Base-by-base conservation (phyloP, 345 rosid genomes). In the Citrus maxima region DNA sequence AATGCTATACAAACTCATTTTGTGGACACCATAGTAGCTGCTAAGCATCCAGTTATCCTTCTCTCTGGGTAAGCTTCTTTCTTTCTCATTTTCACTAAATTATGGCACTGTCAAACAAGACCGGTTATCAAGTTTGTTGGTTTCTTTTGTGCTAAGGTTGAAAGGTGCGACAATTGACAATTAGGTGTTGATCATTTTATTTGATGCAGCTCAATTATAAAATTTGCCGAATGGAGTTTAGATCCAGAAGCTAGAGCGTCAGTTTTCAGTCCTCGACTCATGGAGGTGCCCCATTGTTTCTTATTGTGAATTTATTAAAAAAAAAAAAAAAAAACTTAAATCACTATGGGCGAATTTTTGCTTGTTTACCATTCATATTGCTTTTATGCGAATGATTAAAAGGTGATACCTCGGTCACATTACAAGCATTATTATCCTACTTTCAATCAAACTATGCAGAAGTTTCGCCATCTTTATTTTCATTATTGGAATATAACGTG, bases 231-330 rank as follows among this genome's bases (percentile, higher is more conserved):
- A 81, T 96, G 89, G 83, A 87, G 97, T 86, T 79, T 93, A 79
- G 89, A 91, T 86, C 93, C 93, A 63, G 88, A 89, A 83, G 80
- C 79, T 82, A 88, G 97, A 87, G 79, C 88, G 16, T 85, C 86
- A 9, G 80, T 91, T 86, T 96, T 96, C 85, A 96, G 99, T 86
- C 98, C 99, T 85, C 97, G 99, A 69, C 94, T 96, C 73, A 91
- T 94, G 98, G 98, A 96, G 97, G 99, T 96, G 86, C 73, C 6
- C 14, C 42, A 59, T 35, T 56, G 49, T 34, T 77, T 76, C 65
- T 73, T 27, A 77, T 67, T 78, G 59, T 68, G 73, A 32, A 77
- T 67, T 78, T 37, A 4, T 34, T 34, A 32, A 35, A 10, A 40
- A 10, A 40, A 40, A 42, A 40, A n/a, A n/a, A n/a, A 42, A 46